Evolutionary conservation across 208 protist genomes (phyloP).

Genomic region (Acanthamoeba sp.): DNA sequence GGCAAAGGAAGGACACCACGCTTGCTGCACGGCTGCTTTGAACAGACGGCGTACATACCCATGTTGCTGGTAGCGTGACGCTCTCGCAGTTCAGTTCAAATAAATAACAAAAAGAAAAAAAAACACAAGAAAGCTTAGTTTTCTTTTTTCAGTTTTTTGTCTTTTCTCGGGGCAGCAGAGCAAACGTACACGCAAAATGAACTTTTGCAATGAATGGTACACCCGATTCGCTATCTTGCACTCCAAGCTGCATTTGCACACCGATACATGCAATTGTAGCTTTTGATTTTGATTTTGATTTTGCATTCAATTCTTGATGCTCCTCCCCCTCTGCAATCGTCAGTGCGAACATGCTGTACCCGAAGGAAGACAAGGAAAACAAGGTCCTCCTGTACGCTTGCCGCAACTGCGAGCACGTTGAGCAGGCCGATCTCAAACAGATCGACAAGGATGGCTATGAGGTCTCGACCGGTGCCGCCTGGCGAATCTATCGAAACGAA

Average conservation of each 20-base stretch:
- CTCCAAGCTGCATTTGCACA: neutral
- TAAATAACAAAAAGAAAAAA: neutral
- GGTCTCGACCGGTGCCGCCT: neutral
- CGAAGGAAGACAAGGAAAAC: conserved; percentile 73
- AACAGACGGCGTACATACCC: no score
- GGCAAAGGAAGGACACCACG: neutral
- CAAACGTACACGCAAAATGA: neutral
- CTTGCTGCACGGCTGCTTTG: neutral
- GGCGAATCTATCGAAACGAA: conserved; percentile 75
- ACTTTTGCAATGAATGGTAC: conserved; percentile 73
- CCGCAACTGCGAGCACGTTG: conserved; percentile 72
- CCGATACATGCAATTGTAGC: no score
- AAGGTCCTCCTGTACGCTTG: conserved; percentile 57
- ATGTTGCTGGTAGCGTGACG: no score
- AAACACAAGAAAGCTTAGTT: neutral
- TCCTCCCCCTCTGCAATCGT: neutral
- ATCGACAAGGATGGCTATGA: conserved; percentile 22
- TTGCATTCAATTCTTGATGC: no score
- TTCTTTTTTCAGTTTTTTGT: neutral
- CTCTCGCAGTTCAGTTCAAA: no score
- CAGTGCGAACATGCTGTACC: conserved; percentile 76
- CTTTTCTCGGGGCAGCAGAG: neutral
- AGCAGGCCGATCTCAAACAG: conserved; percentile 62
- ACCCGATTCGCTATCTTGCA: neutral
- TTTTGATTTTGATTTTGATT: no score